phyloP scores from a whole-genome alignment of 1,284 basidiomycete species.

The Marasmius oreades region DNA sequence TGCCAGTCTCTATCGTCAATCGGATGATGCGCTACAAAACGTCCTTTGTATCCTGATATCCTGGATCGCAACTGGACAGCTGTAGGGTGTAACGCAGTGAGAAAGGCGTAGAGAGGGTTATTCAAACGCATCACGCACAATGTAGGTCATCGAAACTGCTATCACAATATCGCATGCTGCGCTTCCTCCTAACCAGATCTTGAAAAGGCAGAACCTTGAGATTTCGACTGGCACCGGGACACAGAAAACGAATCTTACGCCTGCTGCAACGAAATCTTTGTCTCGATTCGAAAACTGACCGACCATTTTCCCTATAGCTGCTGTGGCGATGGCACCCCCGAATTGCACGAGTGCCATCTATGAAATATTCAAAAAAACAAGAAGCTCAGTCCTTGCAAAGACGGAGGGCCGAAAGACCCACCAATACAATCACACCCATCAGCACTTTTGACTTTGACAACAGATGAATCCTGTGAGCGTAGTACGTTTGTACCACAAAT shows the following conservation, averaged over 20 bases:
- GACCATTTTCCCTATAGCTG: not conserved
- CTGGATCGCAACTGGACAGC: not conserved
- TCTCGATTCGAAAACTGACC: not conserved
- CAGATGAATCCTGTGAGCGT: not conserved
- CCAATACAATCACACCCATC: not conserved
- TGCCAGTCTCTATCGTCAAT: not conserved
- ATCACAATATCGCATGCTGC: not conserved
- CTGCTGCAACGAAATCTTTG: not conserved
- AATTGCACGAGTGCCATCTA: not conserved
- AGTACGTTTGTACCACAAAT: not conserved
- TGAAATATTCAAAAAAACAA: too few species aligned
- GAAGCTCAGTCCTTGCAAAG: not conserved
- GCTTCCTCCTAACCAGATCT: not conserved
- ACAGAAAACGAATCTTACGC: not conserved
- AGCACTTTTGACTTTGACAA: not conserved
- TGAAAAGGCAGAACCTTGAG: too few species aligned
- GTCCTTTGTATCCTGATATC: not conserved
- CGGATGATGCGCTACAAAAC: not conserved
- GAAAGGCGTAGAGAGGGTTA: not conserved
- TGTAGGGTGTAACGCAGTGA: not conserved
- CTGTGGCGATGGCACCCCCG: not conserved
- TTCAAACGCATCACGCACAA: not conserved
- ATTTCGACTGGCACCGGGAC: not conserved
- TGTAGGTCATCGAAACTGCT: not conserved
- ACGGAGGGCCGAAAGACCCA: not conserved